A percentile compares a stretch with the other conserved stretches of the same genome.
These are phyloP conservation scores for Cryptosporidium sp. DNA, from an alignment of 169 alveolate species.

Conservation along the genomic window DNA sequence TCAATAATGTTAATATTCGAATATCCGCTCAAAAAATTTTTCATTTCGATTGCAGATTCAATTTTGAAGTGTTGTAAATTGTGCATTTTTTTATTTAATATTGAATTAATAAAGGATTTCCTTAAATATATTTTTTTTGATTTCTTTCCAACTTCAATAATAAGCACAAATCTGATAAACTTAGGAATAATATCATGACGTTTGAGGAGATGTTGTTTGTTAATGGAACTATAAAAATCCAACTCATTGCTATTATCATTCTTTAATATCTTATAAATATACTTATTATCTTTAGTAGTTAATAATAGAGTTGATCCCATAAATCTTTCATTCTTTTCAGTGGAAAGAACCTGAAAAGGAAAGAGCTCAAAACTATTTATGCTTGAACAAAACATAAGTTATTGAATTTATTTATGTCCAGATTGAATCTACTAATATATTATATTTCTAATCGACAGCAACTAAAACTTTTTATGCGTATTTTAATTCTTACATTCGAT, in stretches of 20 bases:
- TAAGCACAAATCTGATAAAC: slow-evolving; percentile 1
- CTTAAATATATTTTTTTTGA: not conserved
- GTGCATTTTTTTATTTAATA: not conserved
- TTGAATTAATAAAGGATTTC: not conserved
- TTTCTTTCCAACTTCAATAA: slow-evolving; percentile 3
- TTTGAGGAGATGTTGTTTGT: not conserved
- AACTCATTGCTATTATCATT: slow-evolving; percentile 27
- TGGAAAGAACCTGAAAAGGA: not conserved
- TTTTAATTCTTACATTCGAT: not conserved
- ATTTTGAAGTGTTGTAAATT: not conserved
- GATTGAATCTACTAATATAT: not conserved
- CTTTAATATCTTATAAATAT: slow-evolving; percentile 35
- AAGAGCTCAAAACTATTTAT: not conserved
- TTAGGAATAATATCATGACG: slow-evolving; percentile 31
- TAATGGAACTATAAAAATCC: slow-evolving; percentile 20
- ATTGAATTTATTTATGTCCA: not conserved
- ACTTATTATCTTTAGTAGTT: slow-evolving; percentile 3
- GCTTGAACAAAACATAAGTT: not conserved
- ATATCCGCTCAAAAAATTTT: slow-evolving; percentile 28
- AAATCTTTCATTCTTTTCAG: slow-evolving; percentile 9
- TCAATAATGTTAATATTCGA: slow-evolving; percentile 10
- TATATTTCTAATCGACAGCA: not conserved
- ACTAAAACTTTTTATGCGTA: not conserved
- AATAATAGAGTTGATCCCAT: slow-evolving; percentile 57
- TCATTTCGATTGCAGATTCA: slow-evolving; percentile 24